These are phyloP conservation scores for Pichia cephalocereana DNA, from an alignment of 805 yeast species.

Conservation along the genomic window DNA sequence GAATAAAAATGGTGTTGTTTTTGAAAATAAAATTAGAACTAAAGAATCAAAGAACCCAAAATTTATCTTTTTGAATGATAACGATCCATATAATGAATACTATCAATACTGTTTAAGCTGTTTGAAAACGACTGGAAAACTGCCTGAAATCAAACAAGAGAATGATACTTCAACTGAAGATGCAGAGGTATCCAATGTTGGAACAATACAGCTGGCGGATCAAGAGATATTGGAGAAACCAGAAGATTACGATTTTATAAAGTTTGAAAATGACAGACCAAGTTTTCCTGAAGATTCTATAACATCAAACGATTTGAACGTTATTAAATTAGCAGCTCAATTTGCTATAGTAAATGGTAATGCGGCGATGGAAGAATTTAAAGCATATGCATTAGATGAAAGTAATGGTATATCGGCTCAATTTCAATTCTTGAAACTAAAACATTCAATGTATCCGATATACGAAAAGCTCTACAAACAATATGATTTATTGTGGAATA, in stretches of 20 bases:
- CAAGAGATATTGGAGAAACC: slow-evolving; percentile 6
- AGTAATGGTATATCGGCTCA: slow-evolving; percentile 35
- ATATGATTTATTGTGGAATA: slow-evolving; percentile 34
- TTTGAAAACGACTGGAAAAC: slow-evolving; percentile 21
- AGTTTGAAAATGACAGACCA: slow-evolving; percentile 8
- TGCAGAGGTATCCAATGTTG: no score
- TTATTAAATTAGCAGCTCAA: slow-evolving; percentile 65
- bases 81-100: slow-evolving; percentile 48
- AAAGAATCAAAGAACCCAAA: slow-evolving; percentile 39
- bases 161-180: no score
- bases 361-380: slow-evolving; percentile 32
- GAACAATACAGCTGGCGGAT: no score
- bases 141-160: slow-evolving; percentile 3
- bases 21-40: slow-evolving; percentile 47
- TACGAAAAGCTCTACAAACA: slow-evolving; percentile 46
- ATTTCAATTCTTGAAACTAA: slow-evolving; percentile 55
- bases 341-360: slow-evolving; percentile 55
- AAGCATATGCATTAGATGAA: slow-evolving; percentile 14
- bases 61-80: slow-evolving; percentile 53
- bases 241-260: slow-evolving; percentile 19
- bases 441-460: slow-evolving; percentile 51
- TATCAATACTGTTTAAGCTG: slow-evolving; percentile 41
- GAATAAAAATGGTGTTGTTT: slow-evolving; percentile 52
- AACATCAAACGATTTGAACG: slow-evolving; percentile 54
- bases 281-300: slow-evolving; percentile 28